Evolutionary conservation across 2,329 filamentous ascomycete species (phyloP).

Genomic region (Pleomassaria siparia): DNA sequence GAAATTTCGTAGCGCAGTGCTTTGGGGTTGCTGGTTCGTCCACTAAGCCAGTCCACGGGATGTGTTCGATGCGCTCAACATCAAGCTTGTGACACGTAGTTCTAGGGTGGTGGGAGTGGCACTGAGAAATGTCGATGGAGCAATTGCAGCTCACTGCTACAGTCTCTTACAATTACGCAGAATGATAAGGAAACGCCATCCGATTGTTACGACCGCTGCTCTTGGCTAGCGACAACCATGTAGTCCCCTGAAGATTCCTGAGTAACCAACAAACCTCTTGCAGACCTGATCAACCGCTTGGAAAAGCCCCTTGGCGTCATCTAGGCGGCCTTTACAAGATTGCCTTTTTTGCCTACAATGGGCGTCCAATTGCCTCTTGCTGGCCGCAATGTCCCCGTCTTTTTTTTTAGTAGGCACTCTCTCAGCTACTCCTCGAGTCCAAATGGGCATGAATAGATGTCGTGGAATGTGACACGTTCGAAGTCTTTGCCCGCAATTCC

Average conservation of each 20-base stretch:
- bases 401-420: neutral
- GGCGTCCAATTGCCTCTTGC: conserved; percentile 5
- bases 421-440: neutral
- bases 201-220: neutral
- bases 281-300: neutral
- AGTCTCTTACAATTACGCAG: neutral
- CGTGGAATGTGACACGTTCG: too few species aligned
- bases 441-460: neutral
- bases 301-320: neutral
- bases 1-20: neutral
- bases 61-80: too few species aligned
- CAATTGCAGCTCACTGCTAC: too few species aligned
- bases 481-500: too few species aligned
- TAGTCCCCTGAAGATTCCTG: too few species aligned
- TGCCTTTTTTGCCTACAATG: conserved; percentile 5
- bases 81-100: too few species aligned
- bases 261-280: neutral
- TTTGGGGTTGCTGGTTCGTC: neutral
- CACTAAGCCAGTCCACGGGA: too few species aligned
- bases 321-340: conserved; percentile 3
- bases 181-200: neutral
- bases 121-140: too few species aligned
- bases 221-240: neutral
- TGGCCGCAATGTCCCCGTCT: neutral
- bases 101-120: too few species aligned